phyloP scores from a whole-genome alignment of 129 eudicot genomes.

The Pulicaria dysenterica region DNA sequence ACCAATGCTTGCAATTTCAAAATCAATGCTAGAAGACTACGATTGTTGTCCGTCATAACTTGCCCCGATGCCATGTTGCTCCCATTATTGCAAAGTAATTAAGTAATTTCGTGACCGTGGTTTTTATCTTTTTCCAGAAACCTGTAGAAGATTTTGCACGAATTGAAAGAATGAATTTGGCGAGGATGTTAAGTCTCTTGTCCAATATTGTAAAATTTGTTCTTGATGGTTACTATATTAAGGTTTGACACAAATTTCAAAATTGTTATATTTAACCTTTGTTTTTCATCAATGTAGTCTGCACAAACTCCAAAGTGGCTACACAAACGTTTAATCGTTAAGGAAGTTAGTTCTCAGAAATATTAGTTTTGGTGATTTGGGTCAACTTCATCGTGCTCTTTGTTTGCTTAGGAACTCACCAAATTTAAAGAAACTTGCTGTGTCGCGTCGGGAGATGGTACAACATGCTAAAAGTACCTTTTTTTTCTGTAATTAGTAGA shows the following conservation, averaged over 20 bases:
- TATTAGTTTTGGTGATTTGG: slow-evolving; percentile 9
- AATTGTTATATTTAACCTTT: neutral
- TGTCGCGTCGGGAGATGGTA: neutral
- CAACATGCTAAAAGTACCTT: neutral
- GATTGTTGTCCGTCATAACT: neutral
- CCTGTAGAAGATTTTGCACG: neutral
- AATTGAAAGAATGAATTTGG: slow-evolving; percentile 1
- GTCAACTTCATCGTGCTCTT: slow-evolving; percentile 25
- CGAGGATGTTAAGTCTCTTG: neutral
- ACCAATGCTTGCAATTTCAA: slow-evolving; percentile 11
- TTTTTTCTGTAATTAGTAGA: neutral
- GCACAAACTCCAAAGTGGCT: slow-evolving; percentile 9
- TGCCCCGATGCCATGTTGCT: slow-evolving; percentile 25
- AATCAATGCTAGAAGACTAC: slow-evolving; percentile 6
- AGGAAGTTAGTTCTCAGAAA: neutral
- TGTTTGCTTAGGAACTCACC: slow-evolving; percentile 27
- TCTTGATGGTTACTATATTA: slow-evolving; percentile 3
- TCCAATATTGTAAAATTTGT: neutral
- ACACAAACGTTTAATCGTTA: neutral
- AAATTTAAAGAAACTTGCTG: neutral
- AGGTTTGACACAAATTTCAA: slow-evolving; percentile 12
- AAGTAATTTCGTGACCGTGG: neutral
- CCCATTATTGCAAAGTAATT: neutral
- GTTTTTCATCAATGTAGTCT: neutral
- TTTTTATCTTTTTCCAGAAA: neutral